phyloP scores from a whole-genome alignment of 306 rosid species.

The Cucurbita moschata region DNA sequence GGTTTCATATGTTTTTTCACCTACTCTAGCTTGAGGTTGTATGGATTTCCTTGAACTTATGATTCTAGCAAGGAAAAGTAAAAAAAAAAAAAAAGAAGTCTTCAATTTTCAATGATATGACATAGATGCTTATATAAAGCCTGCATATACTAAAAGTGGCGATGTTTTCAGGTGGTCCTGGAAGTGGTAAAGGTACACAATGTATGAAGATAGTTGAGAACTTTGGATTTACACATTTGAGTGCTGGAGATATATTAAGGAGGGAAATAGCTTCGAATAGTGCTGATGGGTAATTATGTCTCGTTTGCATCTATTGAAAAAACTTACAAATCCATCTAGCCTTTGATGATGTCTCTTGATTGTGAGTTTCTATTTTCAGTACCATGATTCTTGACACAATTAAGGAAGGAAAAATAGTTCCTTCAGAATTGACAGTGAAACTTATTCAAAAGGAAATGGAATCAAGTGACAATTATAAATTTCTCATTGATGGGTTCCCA shows the following conservation, averaged over 20 bases:
- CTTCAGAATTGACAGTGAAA: slow-evolving; percentile 69
- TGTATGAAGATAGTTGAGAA: slow-evolving; percentile 69
- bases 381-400: slow-evolving; percentile 59
- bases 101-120: not conserved
- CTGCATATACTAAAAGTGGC: not conserved
- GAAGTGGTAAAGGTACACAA: slow-evolving; percentile 94
- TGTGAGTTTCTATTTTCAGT: slow-evolving; percentile 30
- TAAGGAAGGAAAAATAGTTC: slow-evolving; percentile 78
- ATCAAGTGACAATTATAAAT: slow-evolving; percentile 36
- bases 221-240: slow-evolving; percentile 73
- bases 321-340: not conserved
- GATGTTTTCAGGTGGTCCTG: slow-evolving; percentile 69
- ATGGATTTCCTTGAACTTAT: not conserved
- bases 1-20: not conserved
- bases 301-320: slow-evolving; percentile 9
- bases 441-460: slow-evolving; percentile 75
- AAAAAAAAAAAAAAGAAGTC: not conserved
- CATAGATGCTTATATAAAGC: not conserved
- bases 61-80: not conserved
- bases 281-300: slow-evolving; percentile 50
- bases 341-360: slow-evolving; percentile 6
- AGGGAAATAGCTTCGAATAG: slow-evolving; percentile 56
- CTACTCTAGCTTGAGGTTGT: not conserved
- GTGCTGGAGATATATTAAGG: slow-evolving; percentile 94
- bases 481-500: slow-evolving; percentile 94